A percentile compares a stretch with the other conserved stretches of the same genome.
Evolutionary conservation across 1,284 basidiomycete genomes (phyloP).

Genomic region (Neonothopanus nambi): DNA sequence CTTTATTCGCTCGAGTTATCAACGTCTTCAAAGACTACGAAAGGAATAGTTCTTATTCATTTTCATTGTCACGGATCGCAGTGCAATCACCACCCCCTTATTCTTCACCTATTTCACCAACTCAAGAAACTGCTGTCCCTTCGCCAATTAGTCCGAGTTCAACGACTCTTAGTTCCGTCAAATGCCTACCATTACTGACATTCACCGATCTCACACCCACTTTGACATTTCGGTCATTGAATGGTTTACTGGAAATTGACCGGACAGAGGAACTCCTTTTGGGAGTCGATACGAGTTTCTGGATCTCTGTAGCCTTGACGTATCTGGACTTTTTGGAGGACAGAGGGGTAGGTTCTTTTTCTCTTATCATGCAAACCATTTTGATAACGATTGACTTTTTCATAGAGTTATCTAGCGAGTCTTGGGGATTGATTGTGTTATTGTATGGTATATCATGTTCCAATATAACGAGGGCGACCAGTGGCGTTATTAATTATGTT

Average conservation of each 20-base stretch:
- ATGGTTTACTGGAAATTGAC: constrained; percentile 66
- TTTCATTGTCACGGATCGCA: constrained; percentile 52
- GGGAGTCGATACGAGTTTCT: constrained; percentile 75
- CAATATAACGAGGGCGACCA: not conserved
- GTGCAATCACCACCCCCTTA: constrained; percentile 34
- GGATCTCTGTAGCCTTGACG: constrained; percentile 69
- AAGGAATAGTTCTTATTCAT: constrained; percentile 65
- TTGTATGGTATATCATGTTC: not conserved
- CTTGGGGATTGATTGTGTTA: constrained; percentile 1
- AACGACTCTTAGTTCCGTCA: constrained; percentile 4
- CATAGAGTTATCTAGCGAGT: constrained; percentile 4
- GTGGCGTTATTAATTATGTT: not conserved
- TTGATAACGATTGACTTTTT: too few relatives aligned
- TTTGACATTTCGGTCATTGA: constrained; percentile 55
- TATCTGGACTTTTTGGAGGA: constrained; percentile 77
- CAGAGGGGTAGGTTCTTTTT: constrained; percentile 56
- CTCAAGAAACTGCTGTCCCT: constrained; percentile 12
- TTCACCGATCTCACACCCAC: constrained; percentile 73
- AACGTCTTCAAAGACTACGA: constrained; percentile 54
- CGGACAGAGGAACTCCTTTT: constrained; percentile 53
- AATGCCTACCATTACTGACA: constrained; percentile 43
- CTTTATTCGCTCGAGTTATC: constrained; percentile 58
- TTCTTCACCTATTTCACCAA: not conserved
- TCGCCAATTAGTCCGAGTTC: constrained; percentile 22
- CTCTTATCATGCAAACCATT: too few relatives aligned